Evolutionary conservation across 305 asterid genomes (phyloP).

Genomic region (Lippia alba): DNA sequence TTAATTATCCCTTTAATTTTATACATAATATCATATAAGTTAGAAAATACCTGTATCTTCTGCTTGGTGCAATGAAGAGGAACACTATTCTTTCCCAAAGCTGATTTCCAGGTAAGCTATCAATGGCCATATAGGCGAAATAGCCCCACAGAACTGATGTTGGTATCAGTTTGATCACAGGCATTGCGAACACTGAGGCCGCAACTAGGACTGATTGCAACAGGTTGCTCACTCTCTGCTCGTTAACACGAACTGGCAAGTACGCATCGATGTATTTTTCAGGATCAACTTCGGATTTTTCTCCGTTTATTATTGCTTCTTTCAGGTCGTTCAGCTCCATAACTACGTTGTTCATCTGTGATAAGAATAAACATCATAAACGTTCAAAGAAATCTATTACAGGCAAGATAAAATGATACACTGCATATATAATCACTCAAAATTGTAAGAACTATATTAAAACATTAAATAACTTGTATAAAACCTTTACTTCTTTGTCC

Average conservation of each 20-base stretch:
- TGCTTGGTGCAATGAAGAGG: conserved; percentile 54
- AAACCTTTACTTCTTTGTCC: neutral
- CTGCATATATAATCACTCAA: too few relatives aligned
- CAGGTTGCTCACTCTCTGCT: conserved; percentile 72
- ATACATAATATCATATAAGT: neutral
- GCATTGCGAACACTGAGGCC: conserved; percentile 57
- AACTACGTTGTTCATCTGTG: conserved; percentile 43
- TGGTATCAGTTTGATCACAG: conserved; percentile 58
- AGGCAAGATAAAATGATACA: too few relatives aligned
- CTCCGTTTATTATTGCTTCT: conserved; percentile 52
- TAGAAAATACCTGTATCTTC: conserved; percentile 56
- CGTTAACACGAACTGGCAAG: conserved; percentile 69
- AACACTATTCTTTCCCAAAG: conserved; percentile 65
- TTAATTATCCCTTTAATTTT: too few relatives aligned
- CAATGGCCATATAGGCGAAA: conserved; percentile 77
- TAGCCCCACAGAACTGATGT: conserved; percentile 76
- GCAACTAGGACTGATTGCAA: conserved; percentile 63
- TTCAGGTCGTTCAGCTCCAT: conserved; percentile 59
- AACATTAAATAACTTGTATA: neutral
- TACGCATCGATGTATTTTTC: conserved; percentile 56
- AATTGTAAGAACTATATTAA: too few relatives aligned
- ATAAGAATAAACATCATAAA: neutral
- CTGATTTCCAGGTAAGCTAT: conserved; percentile 71
- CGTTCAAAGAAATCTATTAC: too few relatives aligned
- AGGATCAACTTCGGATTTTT: conserved; percentile 43